Evolutionary conservation across 1,139 yeast species (phyloP), one percentile per base, ranked within the genome.

Genomic region (Yamadazyma buinensis): DNA sequence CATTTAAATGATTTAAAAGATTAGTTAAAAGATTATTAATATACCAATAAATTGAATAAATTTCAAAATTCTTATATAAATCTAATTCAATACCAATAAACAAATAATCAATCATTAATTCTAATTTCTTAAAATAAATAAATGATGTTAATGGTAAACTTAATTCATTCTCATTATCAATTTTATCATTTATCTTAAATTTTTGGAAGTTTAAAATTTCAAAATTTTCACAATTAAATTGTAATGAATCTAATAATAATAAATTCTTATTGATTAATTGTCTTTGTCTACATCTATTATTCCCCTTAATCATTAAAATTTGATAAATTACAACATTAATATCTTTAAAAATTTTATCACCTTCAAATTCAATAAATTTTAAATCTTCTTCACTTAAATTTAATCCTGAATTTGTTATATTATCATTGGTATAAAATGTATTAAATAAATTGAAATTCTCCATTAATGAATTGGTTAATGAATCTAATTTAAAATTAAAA

Each of bases 211-310:
- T 35, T 11, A 64, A 70, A 15, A 65, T 43, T 48, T 80, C 87
- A 29, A 75, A 59, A 4, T 59, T 52, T 48, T 83, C 87, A 44
- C 77, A 60, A 28, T 67, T 65, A 4, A 83, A 95, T 52, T 90
- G 97, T 23, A 87, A 61, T 3, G 87, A 72, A 54, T 92, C 97
- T 84, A 94, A 86, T 3, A 77, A 52, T 48, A 44, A 77, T 48
- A 52, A 72, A 60, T 54, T 81, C 66, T 48, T 79, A 55, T 54
- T 82, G 59, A 47, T 77, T 67, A 67, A 48, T 51, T 87, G 96
- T 43, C 96, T 75, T 51, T 86, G 92, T 35, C 96, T 72, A 35
- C 95, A 79, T 18, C 86, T 78, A 51, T 90, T 90, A 54, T 81
- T 84, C 13, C 86, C 81, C 41, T 68, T 62, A 2, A 72, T 64